Conservation (phyloP, 768 basidiomycete species). For the Gloeostereum incarnatum region DNA sequence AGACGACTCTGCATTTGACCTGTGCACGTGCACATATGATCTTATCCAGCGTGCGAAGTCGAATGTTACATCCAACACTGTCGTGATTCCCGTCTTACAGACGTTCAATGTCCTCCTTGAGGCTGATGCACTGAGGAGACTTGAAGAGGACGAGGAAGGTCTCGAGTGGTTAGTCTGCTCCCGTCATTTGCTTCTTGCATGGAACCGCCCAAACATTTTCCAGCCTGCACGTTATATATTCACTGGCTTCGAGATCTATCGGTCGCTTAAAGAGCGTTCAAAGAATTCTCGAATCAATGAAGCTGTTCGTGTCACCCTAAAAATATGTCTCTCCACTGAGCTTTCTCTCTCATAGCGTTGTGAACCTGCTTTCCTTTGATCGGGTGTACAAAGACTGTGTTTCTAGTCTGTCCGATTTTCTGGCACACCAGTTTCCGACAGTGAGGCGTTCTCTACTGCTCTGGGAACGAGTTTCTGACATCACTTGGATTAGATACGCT, state of each 20-base stretch:
- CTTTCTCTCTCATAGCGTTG: conserved; percentile 35
- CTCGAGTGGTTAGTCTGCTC: conserved; percentile 37
- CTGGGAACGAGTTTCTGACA: conserved; percentile 6
- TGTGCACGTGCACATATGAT: conserved; percentile 45
- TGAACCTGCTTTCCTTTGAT: conserved; percentile 51
- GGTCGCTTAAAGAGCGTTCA: conserved; percentile 73
- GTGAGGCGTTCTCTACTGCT: conserved; percentile 31
- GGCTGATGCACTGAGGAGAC: conserved; percentile 44
- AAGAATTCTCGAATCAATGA: conserved; percentile 74
- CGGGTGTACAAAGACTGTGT: conserved; percentile 35
- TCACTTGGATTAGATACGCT: not conserved
- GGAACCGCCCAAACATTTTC: conserved; percentile 4
- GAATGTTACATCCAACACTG: conserved; percentile 52
- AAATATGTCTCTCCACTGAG: not conserved
- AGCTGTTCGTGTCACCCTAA: conserved; percentile 45
- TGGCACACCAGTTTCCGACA: conserved; percentile 74
- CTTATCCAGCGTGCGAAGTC: conserved; percentile 43
- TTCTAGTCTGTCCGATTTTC: conserved; percentile 43
- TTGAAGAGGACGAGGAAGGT: conserved; percentile 38
- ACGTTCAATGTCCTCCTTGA: conserved; percentile 69
- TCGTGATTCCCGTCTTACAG: conserved; percentile 79
- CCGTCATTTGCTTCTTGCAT: conserved; percentile 2
- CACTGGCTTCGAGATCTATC: conserved; percentile 53
- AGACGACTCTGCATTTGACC: conserved; percentile 28
- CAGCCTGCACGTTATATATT: conserved; percentile 48